Conservation (phyloP, 2,329 filamentous ascomycete genomes). For the Fusarium odoratissimum region DNA sequence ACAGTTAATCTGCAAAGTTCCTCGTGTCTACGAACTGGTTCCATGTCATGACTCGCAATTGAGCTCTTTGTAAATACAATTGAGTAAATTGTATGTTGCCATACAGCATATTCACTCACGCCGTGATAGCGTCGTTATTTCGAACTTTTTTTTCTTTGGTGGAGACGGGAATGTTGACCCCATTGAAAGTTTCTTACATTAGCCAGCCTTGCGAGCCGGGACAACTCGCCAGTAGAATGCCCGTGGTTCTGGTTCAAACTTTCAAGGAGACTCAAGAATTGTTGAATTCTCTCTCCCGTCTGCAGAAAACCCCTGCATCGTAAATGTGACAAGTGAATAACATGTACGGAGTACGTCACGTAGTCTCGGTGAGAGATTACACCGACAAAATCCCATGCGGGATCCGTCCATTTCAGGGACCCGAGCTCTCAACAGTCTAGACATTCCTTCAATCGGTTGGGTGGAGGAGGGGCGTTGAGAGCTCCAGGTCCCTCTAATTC, state of each 20-base stretch:
- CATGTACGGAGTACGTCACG: not conserved
- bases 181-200: constrained; percentile 13
- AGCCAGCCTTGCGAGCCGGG: not conserved
- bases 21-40: not conserved
- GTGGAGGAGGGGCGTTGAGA: constrained; percentile 35
- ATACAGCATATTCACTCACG: not conserved
- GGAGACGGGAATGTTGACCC: constrained; percentile 26
- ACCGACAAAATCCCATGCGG: constrained; percentile 26
- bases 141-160: constrained; percentile 2
- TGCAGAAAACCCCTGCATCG: not conserved
- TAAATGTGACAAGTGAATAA: not conserved
- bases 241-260: not conserved
- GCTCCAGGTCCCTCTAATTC: constrained; percentile 18
- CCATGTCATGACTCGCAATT: not conserved
- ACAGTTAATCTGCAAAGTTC: constrained; percentile 26
- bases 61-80: not conserved
- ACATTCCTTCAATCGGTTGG: constrained; percentile 32
- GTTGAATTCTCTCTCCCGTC: not conserved
- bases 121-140: constrained; percentile 4
- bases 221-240: not conserved
- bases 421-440: constrained; percentile 38
- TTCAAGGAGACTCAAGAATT: not conserved
- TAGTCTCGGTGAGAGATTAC: constrained; percentile 37
- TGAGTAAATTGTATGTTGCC: not conserved
- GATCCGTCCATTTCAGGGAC: constrained; percentile 18